phyloP scores from a whole-genome alignment of 1,284 basidiomycete genomes.

The Prillingera fragicola region DNA sequence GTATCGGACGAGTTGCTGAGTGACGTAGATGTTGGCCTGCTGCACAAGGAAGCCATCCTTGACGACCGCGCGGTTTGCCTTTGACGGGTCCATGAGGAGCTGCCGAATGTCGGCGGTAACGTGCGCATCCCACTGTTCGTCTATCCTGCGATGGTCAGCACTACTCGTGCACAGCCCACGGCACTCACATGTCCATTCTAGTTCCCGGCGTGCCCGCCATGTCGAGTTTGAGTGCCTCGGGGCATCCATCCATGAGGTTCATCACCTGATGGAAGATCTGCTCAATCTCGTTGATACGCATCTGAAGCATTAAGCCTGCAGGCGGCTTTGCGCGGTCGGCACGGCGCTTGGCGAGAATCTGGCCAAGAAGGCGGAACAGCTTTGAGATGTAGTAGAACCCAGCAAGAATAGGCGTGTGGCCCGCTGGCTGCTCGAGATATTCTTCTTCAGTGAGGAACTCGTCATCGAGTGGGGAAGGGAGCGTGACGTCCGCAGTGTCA shows the following conservation, averaged over 20 bases:
- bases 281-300: slow-evolving; percentile 38
- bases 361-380: slow-evolving; percentile 55
- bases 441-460: slow-evolving; percentile 64
- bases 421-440: slow-evolving; percentile 72
- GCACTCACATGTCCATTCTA: slow-evolving; percentile 19
- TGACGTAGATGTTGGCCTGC: slow-evolving; percentile 82
- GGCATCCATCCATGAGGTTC: slow-evolving; percentile 40
- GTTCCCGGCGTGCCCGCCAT: slow-evolving; percentile 11
- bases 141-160: slow-evolving; percentile 19
- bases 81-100: slow-evolving; percentile 74
- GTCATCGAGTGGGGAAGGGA: slow-evolving; percentile 39
- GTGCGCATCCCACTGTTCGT: slow-evolving; percentile 35
- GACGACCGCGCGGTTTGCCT: slow-evolving; percentile 71
- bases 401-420: slow-evolving; percentile 71
- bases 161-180: neutral
- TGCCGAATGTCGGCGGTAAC: slow-evolving; percentile 76
- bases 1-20: slow-evolving; percentile 84
- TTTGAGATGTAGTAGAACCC: slow-evolving; percentile 80
- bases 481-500: slow-evolving; percentile 55
- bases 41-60: slow-evolving; percentile 80
- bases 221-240: slow-evolving; percentile 32
- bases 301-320: slow-evolving; percentile 32
- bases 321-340: slow-evolving; percentile 35
- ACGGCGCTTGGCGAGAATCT: slow-evolving; percentile 34
- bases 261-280: slow-evolving; percentile 39